These are phyloP conservation scores for Luffa aegyptiaca DNA, from an alignment of 306 rosid genomes.

Conservation along the genomic window DNA sequence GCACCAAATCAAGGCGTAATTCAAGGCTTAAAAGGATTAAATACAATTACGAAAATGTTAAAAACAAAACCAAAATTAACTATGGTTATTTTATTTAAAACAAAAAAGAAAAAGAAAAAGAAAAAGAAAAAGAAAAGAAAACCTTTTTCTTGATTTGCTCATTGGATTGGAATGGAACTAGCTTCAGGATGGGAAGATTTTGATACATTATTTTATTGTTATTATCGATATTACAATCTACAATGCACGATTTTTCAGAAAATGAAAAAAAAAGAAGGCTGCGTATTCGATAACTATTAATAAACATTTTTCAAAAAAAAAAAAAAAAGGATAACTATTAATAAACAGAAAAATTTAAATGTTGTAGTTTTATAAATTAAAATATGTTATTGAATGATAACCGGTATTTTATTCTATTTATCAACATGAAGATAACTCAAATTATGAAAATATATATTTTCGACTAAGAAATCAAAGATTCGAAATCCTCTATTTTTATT, in stretches of 20 bases:
- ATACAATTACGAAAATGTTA: not conserved
- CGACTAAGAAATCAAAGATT: too few relatives aligned
- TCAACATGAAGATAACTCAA: too few relatives aligned
- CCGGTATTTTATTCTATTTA: too few relatives aligned
- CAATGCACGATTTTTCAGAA: not conserved
- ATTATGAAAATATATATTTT: too few relatives aligned
- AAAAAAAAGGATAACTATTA: not conserved
- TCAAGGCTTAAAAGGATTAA: not conserved
- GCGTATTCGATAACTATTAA: too few relatives aligned
- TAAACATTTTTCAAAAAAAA: too few relatives aligned
- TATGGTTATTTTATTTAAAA: not conserved
- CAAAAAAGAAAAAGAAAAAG: not conserved
- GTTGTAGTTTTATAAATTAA: too few relatives aligned
- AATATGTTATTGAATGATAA: too few relatives aligned
- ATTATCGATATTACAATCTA: not conserved
- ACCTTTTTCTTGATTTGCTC: not conserved
- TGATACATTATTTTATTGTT: not conserved
- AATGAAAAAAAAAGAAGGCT: not conserved
- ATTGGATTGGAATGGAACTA: not conserved
- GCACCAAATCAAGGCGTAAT: constrained; percentile 13
- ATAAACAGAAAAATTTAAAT: too few relatives aligned
- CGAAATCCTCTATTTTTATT: too few relatives aligned
- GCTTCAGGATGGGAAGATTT: not conserved
- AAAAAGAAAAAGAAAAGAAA: not conserved
- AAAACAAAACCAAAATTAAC: not conserved